A percentile compares a stretch with the other conserved stretches of the same genome.
Conservation (phyloP, 495 filamentous ascomycete species). For the Aspergillus incahuasiensis region DNA sequence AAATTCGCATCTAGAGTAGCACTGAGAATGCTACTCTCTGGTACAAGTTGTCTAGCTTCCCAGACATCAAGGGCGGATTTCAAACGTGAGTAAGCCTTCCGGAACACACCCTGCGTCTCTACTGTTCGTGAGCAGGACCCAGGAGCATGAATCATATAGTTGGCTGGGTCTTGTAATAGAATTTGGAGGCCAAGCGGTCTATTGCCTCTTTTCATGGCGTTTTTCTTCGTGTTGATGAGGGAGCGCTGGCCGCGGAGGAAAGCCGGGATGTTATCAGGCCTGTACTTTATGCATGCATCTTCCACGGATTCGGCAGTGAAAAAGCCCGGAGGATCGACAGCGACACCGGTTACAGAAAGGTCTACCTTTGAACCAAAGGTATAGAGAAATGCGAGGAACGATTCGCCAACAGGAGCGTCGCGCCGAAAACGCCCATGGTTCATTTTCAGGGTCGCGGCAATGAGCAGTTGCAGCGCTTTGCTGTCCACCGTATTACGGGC, state of each 20-base stretch:
- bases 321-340: conserved; percentile 45
- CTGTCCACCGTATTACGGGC: conserved; percentile 41
- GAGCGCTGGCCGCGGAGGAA: conserved; percentile 37
- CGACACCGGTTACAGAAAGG: conserved; percentile 42
- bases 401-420: conserved; percentile 28
- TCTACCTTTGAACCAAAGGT: conserved; percentile 45
- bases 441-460: conserved; percentile 50
- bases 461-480: conserved; percentile 50
- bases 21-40: conserved; percentile 23
- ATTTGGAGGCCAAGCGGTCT: conserved; percentile 27
- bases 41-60: conserved; percentile 5
- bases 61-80: conserved; percentile 18
- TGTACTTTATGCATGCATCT: not conserved
- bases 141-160: conserved; percentile 54
- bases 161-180: conserved; percentile 58
- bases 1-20: conserved; percentile 33
- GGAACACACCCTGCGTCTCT: conserved; percentile 29
- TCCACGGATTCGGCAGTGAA: conserved; percentile 29
- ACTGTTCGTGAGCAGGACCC: conserved; percentile 28
- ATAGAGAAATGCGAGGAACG: conserved; percentile 47
- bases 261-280: conserved; percentile 15
- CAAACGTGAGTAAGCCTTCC: conserved; percentile 22
- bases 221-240: conserved; percentile 32
- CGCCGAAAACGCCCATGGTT: conserved; percentile 30
- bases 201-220: conserved; percentile 28